Base-by-base conservation (phyloP, 2,329 filamentous ascomycete species). In the Neocatenulostroma microsporum region DNA sequence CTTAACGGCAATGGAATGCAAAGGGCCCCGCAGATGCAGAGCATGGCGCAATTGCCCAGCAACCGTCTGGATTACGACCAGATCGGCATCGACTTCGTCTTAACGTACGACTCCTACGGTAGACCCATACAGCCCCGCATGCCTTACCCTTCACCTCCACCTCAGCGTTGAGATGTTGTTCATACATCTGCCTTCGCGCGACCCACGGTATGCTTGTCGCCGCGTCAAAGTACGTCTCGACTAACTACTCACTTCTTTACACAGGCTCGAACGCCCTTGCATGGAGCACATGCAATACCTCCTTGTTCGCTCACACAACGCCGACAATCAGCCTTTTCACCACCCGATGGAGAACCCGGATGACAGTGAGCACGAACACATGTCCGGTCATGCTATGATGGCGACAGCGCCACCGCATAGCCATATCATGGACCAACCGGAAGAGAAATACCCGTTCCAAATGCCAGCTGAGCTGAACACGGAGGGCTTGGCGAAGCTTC, bases 261-360 rank as follows among this genome's bases (percentile, higher is more conserved):
- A 12, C 24, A 72, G 82, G 84, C 82, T 94, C 62, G 88, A 95
- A 69, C 83, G 82, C 58, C 85, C 88, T 35, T 96, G 91, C 70
- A 93, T 94, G 76, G 79, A 87, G 51, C 87, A 94, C 62, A 74
- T 89, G 64, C 84, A 86, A 50, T 84, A 80, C 63, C 71, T 94
- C 43, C 68, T 88, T 49, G 79, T 72, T 39, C 64, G 69, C 41
- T 72, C 68, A 44, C 61, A 69, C 58, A 69, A 66, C 40, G 55
- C 61, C 39, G 63, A 64, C 7, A 50, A 50, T 30, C 51, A 58
- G 30, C 48, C 51, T 11, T 49, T 55, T 37, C 53, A 59, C 34
- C 57, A 62, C 30, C 58, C 58, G 1, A 52, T 55, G 47, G 58
- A 61, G 43, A 62, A 66, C 35, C 41, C 68, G 44, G 62, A 66